phyloP scores from a whole-genome alignment of 768 basidiomycete species.

The Mrakia blollopis region DNA sequence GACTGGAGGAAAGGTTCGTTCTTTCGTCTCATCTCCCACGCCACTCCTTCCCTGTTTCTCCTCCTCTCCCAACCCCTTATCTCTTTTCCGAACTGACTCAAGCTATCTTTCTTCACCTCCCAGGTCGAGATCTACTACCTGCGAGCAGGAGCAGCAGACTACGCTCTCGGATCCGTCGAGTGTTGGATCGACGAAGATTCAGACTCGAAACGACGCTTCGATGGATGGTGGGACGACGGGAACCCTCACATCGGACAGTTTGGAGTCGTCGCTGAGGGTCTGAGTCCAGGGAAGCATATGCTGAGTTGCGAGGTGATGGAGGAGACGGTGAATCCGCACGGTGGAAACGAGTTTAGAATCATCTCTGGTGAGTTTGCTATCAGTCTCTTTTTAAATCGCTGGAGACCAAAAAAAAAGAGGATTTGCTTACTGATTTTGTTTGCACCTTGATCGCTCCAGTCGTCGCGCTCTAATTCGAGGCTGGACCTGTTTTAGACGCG shows the following conservation, averaged over 20 bases:
- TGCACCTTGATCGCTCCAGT: too few species aligned
- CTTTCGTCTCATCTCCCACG: background rate
- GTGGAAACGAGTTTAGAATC: too few species aligned
- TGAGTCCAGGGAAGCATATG: too few species aligned
- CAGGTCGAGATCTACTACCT: conserved; percentile 16
- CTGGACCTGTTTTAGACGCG: too few species aligned
- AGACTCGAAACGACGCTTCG: background rate
- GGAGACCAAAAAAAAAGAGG: too few species aligned
- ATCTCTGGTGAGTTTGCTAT: too few species aligned
- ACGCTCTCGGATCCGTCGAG: background rate
- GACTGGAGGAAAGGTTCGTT: background rate
- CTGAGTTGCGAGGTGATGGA: too few species aligned
- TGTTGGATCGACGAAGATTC: background rate
- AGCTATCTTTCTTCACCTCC: background rate
- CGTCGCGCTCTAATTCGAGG: too few species aligned
- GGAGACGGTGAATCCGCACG: too few species aligned
- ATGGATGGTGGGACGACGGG: conserved; percentile 13
- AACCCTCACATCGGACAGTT: conserved; percentile 6
- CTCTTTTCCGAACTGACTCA: background rate
- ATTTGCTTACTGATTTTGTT: too few species aligned
- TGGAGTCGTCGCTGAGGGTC: background rate
- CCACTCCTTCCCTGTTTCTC: background rate
- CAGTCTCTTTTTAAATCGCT: too few species aligned
- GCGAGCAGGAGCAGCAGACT: background rate
- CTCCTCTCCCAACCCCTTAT: background rate